Conservation (phyloP, 2,329 filamentous ascomycete species). For the Onygena corvina region DNA sequence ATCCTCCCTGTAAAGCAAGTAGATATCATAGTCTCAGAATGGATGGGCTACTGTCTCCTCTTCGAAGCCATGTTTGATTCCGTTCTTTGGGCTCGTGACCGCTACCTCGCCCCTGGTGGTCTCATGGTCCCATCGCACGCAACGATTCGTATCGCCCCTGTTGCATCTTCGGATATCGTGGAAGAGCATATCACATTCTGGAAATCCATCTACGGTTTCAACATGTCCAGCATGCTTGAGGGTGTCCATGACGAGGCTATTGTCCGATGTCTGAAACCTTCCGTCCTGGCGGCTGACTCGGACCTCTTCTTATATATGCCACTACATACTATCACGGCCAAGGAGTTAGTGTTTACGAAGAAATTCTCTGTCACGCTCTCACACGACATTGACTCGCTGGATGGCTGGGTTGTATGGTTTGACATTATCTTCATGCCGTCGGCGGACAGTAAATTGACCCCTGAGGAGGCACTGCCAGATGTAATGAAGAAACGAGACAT, state of each 20-base stretch:
- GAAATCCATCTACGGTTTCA: conserved; percentile 87
- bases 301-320: conserved; percentile 63
- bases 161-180: conserved; percentile 65
- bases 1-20: conserved; percentile 64
- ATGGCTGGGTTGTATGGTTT: conserved; percentile 87
- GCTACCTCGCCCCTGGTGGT: conserved; percentile 67
- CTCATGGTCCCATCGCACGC: conserved; percentile 79
- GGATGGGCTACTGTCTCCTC: conserved; percentile 92
- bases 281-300: conserved; percentile 42
- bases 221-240: conserved; percentile 81
- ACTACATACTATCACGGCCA: conserved; percentile 57
- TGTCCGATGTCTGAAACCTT: conserved; percentile 55
- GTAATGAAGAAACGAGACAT: conserved; percentile 52
- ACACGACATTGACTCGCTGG: conserved; percentile 55
- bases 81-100: conserved; percentile 76
- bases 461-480: conserved; percentile 45
- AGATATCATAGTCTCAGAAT: conserved; percentile 91
- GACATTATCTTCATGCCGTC: conserved; percentile 77
- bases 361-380: conserved; percentile 52
- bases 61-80: conserved; percentile 96
- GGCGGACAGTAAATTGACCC: conserved; percentile 37
- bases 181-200: conserved; percentile 72
- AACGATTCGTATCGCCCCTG: conserved; percentile 69
- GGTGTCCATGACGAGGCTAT: conserved; percentile 73
- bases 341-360: conserved; percentile 64